phyloP scores from a whole-genome alignment of 495 filamentous ascomycete species.

The Penicillium riverlandense region DNA sequence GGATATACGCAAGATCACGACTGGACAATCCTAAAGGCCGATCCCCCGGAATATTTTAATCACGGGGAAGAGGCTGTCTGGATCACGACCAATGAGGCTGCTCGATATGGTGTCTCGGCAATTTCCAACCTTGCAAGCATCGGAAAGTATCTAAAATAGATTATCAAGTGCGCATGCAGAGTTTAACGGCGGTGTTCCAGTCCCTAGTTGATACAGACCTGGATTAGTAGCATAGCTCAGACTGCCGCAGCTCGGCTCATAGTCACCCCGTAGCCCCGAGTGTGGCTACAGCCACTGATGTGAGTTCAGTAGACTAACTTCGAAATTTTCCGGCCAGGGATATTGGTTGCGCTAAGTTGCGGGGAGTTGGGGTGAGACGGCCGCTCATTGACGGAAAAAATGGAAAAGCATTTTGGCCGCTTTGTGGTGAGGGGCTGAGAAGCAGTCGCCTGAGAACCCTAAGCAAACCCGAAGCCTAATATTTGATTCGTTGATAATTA shows the following conservation, averaged over 20 bases:
- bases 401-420: background rate
- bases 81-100: slow-evolving; percentile 15
- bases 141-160: slow-evolving; percentile 1
- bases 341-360: too few relatives aligned
- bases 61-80: slow-evolving; percentile 10
- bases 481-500: too few relatives aligned
- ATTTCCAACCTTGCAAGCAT: slow-evolving; percentile 17
- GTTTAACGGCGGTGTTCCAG: too few relatives aligned
- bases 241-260: too few relatives aligned
- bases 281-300: too few relatives aligned
- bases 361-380: too few relatives aligned
- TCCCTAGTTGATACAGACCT: too few relatives aligned
- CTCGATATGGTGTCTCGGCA: slow-evolving; percentile 15
- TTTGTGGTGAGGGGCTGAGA: slow-evolving; percentile 9
- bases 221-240: too few relatives aligned
- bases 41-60: slow-evolving; percentile 4
- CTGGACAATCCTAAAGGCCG: slow-evolving; percentile 6
- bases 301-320: too few relatives aligned
- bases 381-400: slow-evolving; percentile 11
- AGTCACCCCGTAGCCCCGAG: too few relatives aligned
- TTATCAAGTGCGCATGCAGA: too few relatives aligned
- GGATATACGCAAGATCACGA: slow-evolving; percentile 5
- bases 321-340: too few relatives aligned
- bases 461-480: background rate
- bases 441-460: background rate